Evolutionary conservation across 257 asterid genomes (phyloP).

Genomic region (Gynochthodes officinalis): DNA sequence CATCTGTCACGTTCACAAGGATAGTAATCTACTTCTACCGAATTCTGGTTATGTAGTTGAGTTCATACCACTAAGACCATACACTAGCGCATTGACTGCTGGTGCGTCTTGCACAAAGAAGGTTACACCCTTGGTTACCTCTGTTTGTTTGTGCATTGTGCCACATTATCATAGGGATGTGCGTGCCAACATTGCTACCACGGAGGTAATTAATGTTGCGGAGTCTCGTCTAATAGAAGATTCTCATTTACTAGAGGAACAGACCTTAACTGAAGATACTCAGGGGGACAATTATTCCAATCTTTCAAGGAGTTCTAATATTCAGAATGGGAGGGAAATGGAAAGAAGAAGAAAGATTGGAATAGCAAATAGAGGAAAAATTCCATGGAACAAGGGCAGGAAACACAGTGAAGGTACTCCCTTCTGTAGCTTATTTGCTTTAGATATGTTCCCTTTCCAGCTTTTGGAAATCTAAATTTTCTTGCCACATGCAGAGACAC

Average conservation of each 20-base stretch:
- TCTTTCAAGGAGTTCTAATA: slow-evolving; percentile 14
- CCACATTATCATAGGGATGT: slow-evolving; percentile 26
- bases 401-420: slow-evolving; percentile 71
- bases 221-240: slow-evolving; percentile 29
- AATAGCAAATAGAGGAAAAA: slow-evolving; percentile 70
- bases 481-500: slow-evolving; percentile 49
- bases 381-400: slow-evolving; percentile 91
- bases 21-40: slow-evolving; percentile 16
- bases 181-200: slow-evolving; percentile 24
- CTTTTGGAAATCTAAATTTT: slow-evolving; percentile 15
- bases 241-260: slow-evolving; percentile 20
- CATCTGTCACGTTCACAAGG: slow-evolving; percentile 36
- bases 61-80: slow-evolving; percentile 17
- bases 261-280: slow-evolving; percentile 23
- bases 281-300: slow-evolving; percentile 11
- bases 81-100: slow-evolving; percentile 16
- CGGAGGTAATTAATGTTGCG: slow-evolving; percentile 21
- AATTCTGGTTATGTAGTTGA: slow-evolving; percentile 30
- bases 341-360: slow-evolving; percentile 36
- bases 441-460: not conserved
- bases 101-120: slow-evolving; percentile 30
- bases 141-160: slow-evolving; percentile 26
- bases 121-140: slow-evolving; percentile 25
- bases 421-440: slow-evolving; percentile 12
- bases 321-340: slow-evolving; percentile 31